Conservation (phyloP, 148 eudicot species). For the Persicaria maculosa region DNA sequence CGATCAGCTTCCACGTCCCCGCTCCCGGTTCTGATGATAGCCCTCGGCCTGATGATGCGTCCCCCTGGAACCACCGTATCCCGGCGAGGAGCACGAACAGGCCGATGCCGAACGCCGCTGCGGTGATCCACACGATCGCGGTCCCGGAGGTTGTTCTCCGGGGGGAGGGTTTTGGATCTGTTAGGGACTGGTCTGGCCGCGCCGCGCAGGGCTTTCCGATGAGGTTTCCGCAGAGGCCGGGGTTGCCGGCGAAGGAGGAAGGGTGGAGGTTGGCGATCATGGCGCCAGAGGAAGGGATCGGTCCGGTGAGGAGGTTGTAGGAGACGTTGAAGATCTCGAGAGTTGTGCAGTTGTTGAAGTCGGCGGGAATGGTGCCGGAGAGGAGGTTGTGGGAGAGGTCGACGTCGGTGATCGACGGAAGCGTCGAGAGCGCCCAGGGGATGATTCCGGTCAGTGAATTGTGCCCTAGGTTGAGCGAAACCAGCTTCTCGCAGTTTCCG, state of each 20-base stretch:
- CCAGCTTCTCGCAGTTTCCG: slow-evolving; percentile 68
- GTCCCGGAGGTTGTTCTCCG: slow-evolving; percentile 27
- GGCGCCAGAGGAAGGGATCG: slow-evolving; percentile 57
- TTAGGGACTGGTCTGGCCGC: background rate
- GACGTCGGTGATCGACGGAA: slow-evolving; percentile 70
- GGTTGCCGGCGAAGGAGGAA: slow-evolving; percentile 79
- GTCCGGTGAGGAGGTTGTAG: slow-evolving; percentile 58
- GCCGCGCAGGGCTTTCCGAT: slow-evolving; percentile 45
- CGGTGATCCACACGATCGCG: slow-evolving; percentile 67
- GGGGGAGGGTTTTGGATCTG: background rate
- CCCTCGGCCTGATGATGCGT: slow-evolving; percentile 7
- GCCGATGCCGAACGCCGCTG: slow-evolving; percentile 68
- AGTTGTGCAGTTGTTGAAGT: slow-evolving; percentile 56
- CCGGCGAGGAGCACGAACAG: slow-evolving; percentile 66
- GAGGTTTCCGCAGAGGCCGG: slow-evolving; percentile 62
- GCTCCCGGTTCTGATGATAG: slow-evolving; percentile 19
- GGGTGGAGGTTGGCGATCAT: slow-evolving; percentile 65
- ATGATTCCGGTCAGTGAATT: slow-evolving; percentile 81
- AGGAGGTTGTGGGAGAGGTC: slow-evolving; percentile 61
- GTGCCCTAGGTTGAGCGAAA: slow-evolving; percentile 36
- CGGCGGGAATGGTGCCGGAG: slow-evolving; percentile 67
- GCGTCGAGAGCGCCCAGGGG: slow-evolving; percentile 88
- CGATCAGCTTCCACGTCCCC: slow-evolving; percentile 81
- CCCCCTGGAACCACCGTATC: slow-evolving; percentile 49
- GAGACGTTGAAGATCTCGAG: slow-evolving; percentile 84